Conservation (phyloP, 306 rosid genomes). For the Dalbergia cultrata region DNA sequence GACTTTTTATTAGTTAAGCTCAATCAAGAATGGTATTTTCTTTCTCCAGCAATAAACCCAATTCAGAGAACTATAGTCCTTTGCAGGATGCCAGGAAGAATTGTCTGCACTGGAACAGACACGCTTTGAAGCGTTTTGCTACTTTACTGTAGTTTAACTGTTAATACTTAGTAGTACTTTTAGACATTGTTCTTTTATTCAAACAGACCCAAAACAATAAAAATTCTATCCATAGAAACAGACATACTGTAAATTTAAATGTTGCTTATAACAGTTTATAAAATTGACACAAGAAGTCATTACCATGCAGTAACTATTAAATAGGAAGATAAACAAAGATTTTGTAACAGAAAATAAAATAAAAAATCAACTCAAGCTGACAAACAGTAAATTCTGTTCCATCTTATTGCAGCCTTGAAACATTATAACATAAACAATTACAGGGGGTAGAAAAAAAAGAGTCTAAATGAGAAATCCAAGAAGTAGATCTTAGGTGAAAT, state of each 20-base stretch:
- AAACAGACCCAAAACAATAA: constrained; percentile 25
- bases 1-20: neutral
- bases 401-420: constrained; percentile 36
- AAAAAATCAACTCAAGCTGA: constrained; percentile 32
- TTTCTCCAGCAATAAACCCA: constrained; percentile 16
- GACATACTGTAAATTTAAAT: constrained; percentile 29
- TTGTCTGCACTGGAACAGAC: constrained; percentile 41
- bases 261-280: constrained; percentile 21
- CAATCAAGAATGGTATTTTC: constrained; percentile 20
- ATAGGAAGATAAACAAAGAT: constrained; percentile 31
- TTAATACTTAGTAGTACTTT: constrained; percentile 12
- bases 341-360: constrained; percentile 21
- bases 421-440: neutral
- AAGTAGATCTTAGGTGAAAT: neutral
- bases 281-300: constrained; percentile 36
- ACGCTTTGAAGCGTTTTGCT: constrained; percentile 26
- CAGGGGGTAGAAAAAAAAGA: neutral
- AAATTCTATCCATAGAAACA: constrained; percentile 36
- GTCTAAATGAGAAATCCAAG: constrained; percentile 10
- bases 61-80: constrained; percentile 39
- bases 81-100: constrained; percentile 18
- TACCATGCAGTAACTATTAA: constrained; percentile 22
- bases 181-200: constrained; percentile 20
- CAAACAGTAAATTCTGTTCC: constrained; percentile 29
- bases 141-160: constrained; percentile 34